Evolutionary conservation across 2,329 filamentous ascomycete species (phyloP).

Genomic region (Sporothrix brunneoviolacea): DNA sequence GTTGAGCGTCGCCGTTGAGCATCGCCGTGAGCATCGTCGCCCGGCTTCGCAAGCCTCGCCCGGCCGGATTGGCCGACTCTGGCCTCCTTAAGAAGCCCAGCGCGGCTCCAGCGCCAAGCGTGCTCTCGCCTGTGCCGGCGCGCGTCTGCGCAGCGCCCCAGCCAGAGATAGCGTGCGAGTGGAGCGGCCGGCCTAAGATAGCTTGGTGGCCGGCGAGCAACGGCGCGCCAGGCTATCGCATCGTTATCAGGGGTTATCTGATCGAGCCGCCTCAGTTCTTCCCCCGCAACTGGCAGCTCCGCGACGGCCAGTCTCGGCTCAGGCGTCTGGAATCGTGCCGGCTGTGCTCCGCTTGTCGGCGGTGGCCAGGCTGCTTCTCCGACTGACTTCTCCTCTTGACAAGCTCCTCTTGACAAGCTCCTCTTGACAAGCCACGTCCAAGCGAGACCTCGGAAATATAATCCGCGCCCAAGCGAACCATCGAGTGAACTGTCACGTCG

Average conservation of each 20-base stretch:
- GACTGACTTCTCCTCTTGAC: background rate
- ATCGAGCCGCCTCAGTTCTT: background rate
- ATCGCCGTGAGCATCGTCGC: too few species aligned
- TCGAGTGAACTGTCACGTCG: too few species aligned
- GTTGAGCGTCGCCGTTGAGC: too few species aligned
- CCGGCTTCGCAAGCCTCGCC: too few species aligned
- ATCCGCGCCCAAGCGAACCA: too few species aligned
- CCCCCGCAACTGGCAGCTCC: background rate
- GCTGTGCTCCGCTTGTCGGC: conserved; percentile 5
- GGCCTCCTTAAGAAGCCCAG: too few species aligned
- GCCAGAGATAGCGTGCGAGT: conserved; percentile 7
- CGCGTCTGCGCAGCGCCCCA: conserved; percentile 1
- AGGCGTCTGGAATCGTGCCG: background rate
- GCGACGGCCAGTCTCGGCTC: conserved; percentile 2
- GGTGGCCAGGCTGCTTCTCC: background rate
- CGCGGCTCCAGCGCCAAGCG: too few species aligned
- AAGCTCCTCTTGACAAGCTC: background rate
- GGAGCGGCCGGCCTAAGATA: conserved; percentile 7
- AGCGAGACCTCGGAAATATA: background rate
- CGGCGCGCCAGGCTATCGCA: too few species aligned
- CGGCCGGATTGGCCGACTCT: background rate
- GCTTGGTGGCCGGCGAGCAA: conserved; percentile 5
- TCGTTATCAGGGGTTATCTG: too few species aligned
- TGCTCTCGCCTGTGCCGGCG: background rate
- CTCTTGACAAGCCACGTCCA: background rate